A percentile compares a stretch with the other conserved stretches of the same genome.
Conservation (phyloP, 2,329 filamentous ascomycete species). For the Diaporthe amygdali region DNA sequence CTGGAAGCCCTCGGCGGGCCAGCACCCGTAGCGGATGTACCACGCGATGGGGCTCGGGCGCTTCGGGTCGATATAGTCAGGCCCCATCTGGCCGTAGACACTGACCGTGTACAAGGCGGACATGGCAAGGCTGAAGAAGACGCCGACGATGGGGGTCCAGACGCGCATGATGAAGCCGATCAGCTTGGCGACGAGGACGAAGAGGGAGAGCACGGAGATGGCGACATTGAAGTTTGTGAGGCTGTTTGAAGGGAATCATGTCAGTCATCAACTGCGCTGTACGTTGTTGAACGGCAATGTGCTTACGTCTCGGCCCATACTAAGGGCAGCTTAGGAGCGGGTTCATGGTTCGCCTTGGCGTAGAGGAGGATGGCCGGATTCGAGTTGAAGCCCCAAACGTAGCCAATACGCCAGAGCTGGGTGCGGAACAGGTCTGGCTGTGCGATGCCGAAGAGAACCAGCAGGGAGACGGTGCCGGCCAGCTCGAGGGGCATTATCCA, state of each 20-base stretch:
- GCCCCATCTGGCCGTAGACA: slow-evolving; percentile 73
- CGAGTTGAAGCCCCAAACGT: slow-evolving; percentile 75
- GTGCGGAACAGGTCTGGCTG: slow-evolving; percentile 76
- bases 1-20: slow-evolving; percentile 53
- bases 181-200: slow-evolving; percentile 74
- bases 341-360: slow-evolving; percentile 73
- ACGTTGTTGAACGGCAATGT: background rate
- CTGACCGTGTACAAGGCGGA: slow-evolving; percentile 68
- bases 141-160: slow-evolving; percentile 70
- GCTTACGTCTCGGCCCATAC: slow-evolving; percentile 78
- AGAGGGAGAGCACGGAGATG: slow-evolving; percentile 77
- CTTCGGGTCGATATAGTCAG: slow-evolving; percentile 71
- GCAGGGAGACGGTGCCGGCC: slow-evolving; percentile 64
- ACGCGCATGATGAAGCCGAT: slow-evolving; percentile 73
- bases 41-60: slow-evolving; percentile 70
- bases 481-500: slow-evolving; percentile 72
- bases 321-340: slow-evolving; percentile 66
- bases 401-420: slow-evolving; percentile 75
- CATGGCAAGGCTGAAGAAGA: slow-evolving; percentile 62
- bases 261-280: slow-evolving; percentile 25
- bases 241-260: slow-evolving; percentile 45
- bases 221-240: slow-evolving; percentile 78
- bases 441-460: slow-evolving; percentile 75
- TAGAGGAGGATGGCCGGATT: slow-evolving; percentile 73
- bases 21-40: slow-evolving; percentile 77